Base-by-base conservation (phyloP, 2,329 filamentous ascomycete species). In the Calonectria henricotiae region DNA sequence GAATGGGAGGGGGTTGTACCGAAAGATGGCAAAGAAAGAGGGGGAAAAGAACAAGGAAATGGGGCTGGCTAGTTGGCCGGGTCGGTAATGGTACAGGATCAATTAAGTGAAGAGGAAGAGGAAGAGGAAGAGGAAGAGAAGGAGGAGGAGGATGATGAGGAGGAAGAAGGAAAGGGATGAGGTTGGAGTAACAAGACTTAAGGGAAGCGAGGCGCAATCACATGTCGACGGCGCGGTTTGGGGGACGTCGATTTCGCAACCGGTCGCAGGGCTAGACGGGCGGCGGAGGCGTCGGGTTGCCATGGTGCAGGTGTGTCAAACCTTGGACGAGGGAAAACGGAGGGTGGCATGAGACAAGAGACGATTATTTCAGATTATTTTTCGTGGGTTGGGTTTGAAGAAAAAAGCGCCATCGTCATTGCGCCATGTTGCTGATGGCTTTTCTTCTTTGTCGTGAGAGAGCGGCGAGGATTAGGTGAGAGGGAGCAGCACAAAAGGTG, bases 191-290 rank as follows among this genome's bases (percentile, higher is more conserved):
- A 13, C 37, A 37, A 41, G 58, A 51, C 37, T 44, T 37, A 58
- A 47, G 47, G 47, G 65, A 44, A 60, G 55, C 54, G 64, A 72
- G 67, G 70, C 73, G 72, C 73, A 73, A 75, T 76, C 74, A 76
- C 74, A 76, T 76, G 74, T 75, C 61, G 71, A 69, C 62, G 67
- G 71, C 65, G 54, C 62, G 55, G 68, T 41, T 60, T 67, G 67
- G 49, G 39, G 20, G 58, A 62, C 35, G 35, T 44, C 46, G 32
- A 23, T 62, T 55, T 58, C 54, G 43, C 49, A 60, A 35, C 44
- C 41, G 55, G 39, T 35, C 23, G 37, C 55, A 30, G 39, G 39
- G 39, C 37, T 44, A 43, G 55, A 41, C 55, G 39, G 39, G 55
- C 46, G 62, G 62, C 44, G 44, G 44, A 64, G 44, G 62, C 35